Evolutionary conservation across 768 basidiomycete genomes (phyloP), one percentile per base, ranked within the genome.

Genomic region (Rhizopogon rudus): DNA sequence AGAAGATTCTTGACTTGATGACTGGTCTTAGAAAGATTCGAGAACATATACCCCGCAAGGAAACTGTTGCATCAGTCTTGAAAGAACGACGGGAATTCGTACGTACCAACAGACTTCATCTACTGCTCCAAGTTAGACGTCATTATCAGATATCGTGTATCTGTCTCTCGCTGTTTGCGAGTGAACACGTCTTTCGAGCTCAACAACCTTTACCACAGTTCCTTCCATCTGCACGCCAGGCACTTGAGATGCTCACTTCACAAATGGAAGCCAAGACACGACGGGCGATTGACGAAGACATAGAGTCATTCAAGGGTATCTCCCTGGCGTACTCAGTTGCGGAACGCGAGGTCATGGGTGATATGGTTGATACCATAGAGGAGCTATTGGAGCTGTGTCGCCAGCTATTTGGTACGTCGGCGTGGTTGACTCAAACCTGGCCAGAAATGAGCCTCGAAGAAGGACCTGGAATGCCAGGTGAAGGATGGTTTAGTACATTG

Each of bases 181-280:
- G 73, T 55, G 78, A 80, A 57, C 74, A 79, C 33, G 77, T 75
- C 3, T 80, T 80, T 63, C 65, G 71, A 4, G 73, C 73, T 5
- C 71, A 75, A 29, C 76, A 77, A 54, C 73, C 77, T 12, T 67
- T 81, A 16, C 79, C 79, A 0, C 79, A 80, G 54, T 80, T 78
- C 56, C 68, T 81, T 7, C 80, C 79, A 3, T 80, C 77, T 4
- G 64, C 74, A 6, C 66, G 74, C 8, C 67, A 72, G 57, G 77
- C 79, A 25, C 61, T 75, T n/a, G 57, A 60, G 9, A 61, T 54
- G 9, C 69, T 81, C 2, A 68, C 71, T 50, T 57, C 53, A 5
- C 64, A 67, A 37, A 66, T 78, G 22, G 68, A 73, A 31, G 63
- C 69, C 10, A 68, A 67, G 22, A 67, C 79, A 31, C 60, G 56